Evolutionary conservation across 2,329 filamentous ascomycete species (phyloP).

Genomic region (Penicillium sp.): DNA sequence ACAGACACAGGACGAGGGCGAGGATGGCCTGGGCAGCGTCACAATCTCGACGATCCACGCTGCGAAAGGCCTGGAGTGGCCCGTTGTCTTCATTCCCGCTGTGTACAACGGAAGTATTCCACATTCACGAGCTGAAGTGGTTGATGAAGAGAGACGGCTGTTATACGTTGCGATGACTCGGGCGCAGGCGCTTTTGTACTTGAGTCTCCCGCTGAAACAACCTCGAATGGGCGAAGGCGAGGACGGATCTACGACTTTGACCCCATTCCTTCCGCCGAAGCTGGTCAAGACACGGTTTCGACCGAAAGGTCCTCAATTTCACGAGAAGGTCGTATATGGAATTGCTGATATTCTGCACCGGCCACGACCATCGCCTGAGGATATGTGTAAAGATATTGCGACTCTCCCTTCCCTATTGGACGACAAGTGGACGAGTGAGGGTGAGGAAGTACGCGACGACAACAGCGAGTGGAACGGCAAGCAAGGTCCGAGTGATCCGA

Average conservation of each 20-base stretch:
- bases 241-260: slow-evolving; percentile 65
- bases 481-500: slow-evolving; percentile 14
- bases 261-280: slow-evolving; percentile 67
- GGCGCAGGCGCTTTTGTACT: slow-evolving; percentile 80
- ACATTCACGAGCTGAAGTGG: slow-evolving; percentile 81
- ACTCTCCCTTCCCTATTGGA: slow-evolving; percentile 59
- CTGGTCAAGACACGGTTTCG: slow-evolving; percentile 57
- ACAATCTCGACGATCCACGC: slow-evolving; percentile 97
- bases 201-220: slow-evolving; percentile 75
- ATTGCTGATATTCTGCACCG: slow-evolving; percentile 73
- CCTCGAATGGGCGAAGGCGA: slow-evolving; percentile 54
- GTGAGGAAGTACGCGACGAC: slow-evolving; percentile 48
- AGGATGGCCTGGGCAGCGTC: slow-evolving; percentile 59
- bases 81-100: slow-evolving; percentile 87
- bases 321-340: slow-evolving; percentile 62
- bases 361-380: slow-evolving; percentile 57
- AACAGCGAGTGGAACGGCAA: slow-evolving; percentile 42
- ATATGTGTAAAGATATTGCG: slow-evolving; percentile 53
- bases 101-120: slow-evolving; percentile 90
- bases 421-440: slow-evolving; percentile 67
- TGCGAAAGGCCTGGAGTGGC: slow-evolving; percentile 95
- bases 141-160: slow-evolving; percentile 81
- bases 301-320: slow-evolving; percentile 69
- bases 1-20: slow-evolving; percentile 50
- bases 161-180: slow-evolving; percentile 97